These are phyloP conservation scores for Leccinum truebloodii DNA, from an alignment of 768 basidiomycete genomes.

Conservation along the genomic window DNA sequence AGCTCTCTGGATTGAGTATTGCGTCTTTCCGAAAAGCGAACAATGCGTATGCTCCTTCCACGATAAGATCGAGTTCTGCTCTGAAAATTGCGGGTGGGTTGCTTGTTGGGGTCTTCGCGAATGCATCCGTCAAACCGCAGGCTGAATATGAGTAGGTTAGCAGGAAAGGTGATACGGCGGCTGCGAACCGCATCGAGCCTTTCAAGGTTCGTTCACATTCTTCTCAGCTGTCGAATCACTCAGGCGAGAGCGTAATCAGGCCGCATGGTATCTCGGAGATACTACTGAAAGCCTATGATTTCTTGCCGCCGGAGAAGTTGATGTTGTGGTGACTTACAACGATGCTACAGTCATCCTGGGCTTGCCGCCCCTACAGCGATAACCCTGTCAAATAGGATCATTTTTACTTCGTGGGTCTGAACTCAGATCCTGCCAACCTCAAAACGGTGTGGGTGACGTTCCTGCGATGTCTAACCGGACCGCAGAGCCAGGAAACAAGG, in stretches of 20 bases:
- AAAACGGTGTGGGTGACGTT: constrained; percentile 31
- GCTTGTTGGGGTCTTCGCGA: constrained; percentile 7
- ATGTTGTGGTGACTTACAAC: constrained; percentile 51
- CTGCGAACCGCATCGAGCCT: constrained; percentile 26
- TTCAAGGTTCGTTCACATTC: constrained; percentile 33
- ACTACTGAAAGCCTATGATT: constrained; percentile 51
- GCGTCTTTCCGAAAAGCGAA: constrained; percentile 7
- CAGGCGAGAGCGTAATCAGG: constrained; percentile 30
- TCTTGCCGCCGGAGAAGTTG: constrained; percentile 43
- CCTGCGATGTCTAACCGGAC: constrained; percentile 50
- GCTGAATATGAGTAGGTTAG: constrained; percentile 43
- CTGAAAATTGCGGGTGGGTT: constrained; percentile 3
- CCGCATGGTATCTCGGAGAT: constrained; percentile 59
- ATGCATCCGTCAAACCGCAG: constrained; percentile 14
- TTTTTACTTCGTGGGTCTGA: constrained; percentile 51
- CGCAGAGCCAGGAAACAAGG: constrained; percentile 44
- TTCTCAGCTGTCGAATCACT: constrained; percentile 2
- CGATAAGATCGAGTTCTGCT: constrained; percentile 3
- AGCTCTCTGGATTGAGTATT: neutral
- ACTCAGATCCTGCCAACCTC: constrained; percentile 46
- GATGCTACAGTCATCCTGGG: constrained; percentile 43
- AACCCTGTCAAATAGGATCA: constrained; percentile 38
- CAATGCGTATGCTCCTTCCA: neutral
- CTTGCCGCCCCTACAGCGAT: neutral
- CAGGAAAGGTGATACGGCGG: constrained; percentile 19